phyloP scores from a whole-genome alignment of 2,329 filamentous ascomycete genomes.

The Dichotomopilus funicola region DNA sequence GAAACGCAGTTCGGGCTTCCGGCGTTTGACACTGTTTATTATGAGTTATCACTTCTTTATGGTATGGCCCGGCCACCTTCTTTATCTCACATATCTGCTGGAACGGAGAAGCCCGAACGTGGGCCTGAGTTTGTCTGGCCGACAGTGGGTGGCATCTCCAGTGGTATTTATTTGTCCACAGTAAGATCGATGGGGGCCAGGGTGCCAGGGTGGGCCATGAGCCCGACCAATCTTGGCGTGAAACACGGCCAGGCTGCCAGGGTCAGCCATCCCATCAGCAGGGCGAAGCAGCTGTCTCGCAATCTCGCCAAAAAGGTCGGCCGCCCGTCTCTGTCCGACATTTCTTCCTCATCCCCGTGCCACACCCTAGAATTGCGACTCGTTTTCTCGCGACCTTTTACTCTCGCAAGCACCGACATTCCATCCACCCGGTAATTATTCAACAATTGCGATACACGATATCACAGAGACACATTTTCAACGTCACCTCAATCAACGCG shows the following conservation, averaged over 20 bases:
- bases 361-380: too few species aligned
- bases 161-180: background rate
- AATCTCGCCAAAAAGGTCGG: constrained; percentile 11
- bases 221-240: background rate
- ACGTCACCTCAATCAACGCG: constrained; percentile 8
- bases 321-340: background rate
- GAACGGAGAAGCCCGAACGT: too few species aligned
- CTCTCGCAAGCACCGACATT: background rate
- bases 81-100: too few species aligned
- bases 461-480: background rate
- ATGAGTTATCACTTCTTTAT: too few species aligned
- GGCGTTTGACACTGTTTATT: too few species aligned
- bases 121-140: too few species aligned
- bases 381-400: too few species aligned
- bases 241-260: background rate
- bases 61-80: too few species aligned
- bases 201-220: too few species aligned
- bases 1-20: too few species aligned
- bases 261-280: background rate
- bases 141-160: background rate
- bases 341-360: constrained; percentile 1
- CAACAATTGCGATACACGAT: background rate
- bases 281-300: constrained; percentile 6
- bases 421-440: background rate
- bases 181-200: too few species aligned